A percentile compares a stretch with the other conserved stretches of the same genome.
These are phyloP conservation scores for Rubus parviflorus DNA, from an alignment of 306 rosid genomes.

Conservation along the genomic window DNA sequence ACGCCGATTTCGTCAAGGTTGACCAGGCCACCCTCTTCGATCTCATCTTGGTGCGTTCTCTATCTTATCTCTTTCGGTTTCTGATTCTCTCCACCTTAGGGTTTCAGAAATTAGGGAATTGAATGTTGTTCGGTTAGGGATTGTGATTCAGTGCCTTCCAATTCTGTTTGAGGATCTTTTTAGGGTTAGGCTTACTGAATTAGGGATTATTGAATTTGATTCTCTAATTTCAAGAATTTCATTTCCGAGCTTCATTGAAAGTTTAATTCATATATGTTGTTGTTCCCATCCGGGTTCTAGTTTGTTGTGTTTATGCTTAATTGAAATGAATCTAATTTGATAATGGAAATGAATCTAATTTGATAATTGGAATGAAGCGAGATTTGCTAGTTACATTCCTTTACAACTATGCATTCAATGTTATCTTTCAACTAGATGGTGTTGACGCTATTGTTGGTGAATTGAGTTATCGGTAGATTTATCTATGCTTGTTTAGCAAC, in stretches of 20 bases:
- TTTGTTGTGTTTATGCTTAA: neutral
- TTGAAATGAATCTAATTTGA: neutral
- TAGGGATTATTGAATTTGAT: neutral
- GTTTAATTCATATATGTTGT: neutral
- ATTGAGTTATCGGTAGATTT: neutral
- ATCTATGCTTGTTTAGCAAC: neutral
- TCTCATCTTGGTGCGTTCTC: constrained; percentile 57
- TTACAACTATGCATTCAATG: neutral
- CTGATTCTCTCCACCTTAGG: no score
- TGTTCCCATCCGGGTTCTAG: no score
- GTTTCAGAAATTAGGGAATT: neutral
- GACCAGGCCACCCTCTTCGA: constrained; percentile 80
- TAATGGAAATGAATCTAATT: no score
- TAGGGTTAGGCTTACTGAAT: neutral
- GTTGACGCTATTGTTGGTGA: neutral
- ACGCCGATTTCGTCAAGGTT: constrained; percentile 65
- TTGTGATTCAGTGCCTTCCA: neutral
- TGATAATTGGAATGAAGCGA: neutral
- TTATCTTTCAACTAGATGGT: neutral
- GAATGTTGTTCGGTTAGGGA: neutral
- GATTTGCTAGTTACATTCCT: no score
- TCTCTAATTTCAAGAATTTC: neutral
- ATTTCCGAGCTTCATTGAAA: neutral
- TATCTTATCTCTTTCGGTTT: no score
- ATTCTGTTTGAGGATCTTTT: neutral